These are phyloP conservation scores for Annulohypoxylon stygium DNA, from an alignment of 495 filamentous ascomycete genomes.

Conservation along the genomic window DNA sequence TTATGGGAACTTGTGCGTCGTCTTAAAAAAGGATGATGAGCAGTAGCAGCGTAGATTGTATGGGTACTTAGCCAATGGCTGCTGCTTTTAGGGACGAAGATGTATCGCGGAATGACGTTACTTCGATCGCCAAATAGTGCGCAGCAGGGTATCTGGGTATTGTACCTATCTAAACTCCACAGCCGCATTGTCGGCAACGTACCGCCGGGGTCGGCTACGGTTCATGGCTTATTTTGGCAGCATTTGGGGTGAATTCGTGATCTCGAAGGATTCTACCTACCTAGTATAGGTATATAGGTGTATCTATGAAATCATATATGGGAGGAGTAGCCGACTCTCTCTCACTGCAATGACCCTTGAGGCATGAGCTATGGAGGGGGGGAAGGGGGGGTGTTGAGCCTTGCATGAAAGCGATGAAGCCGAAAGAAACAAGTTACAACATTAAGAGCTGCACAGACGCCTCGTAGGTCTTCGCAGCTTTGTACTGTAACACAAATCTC, in stretches of 20 bases:
- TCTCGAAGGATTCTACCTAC: constrained; percentile 25
- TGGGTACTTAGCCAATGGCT: constrained; percentile 36
- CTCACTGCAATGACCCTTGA: constrained; percentile 36
- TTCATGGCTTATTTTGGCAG: constrained; percentile 11
- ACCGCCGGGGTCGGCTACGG: constrained; percentile 25
- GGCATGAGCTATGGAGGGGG: not conserved
- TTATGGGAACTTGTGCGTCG: constrained; percentile 18
- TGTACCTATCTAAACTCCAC: constrained; percentile 33
- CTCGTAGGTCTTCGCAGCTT: constrained; percentile 34
- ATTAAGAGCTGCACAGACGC: constrained; percentile 46
- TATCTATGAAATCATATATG: constrained; percentile 49
- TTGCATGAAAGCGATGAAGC: constrained; percentile 51
- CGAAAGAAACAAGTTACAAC: constrained; percentile 22
- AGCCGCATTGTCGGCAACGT: constrained; percentile 45
- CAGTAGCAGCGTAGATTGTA: not conserved
- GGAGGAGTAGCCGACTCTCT: constrained; percentile 46
- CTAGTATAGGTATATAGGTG: too few species aligned
- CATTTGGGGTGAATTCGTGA: constrained; percentile 30
- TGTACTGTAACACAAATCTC: constrained; percentile 51
- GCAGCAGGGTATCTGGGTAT: constrained; percentile 19
- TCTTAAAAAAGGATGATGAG: constrained; percentile 14
- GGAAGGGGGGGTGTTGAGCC: constrained; percentile 37
- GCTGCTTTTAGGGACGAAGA: constrained; percentile 30
- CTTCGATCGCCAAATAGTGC: constrained; percentile 41
- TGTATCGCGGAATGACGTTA: constrained; percentile 44